These are phyloP conservation scores for Termitomyces sp. DNA, from an alignment of 1,284 basidiomycete species.

Conservation along the genomic window DNA sequence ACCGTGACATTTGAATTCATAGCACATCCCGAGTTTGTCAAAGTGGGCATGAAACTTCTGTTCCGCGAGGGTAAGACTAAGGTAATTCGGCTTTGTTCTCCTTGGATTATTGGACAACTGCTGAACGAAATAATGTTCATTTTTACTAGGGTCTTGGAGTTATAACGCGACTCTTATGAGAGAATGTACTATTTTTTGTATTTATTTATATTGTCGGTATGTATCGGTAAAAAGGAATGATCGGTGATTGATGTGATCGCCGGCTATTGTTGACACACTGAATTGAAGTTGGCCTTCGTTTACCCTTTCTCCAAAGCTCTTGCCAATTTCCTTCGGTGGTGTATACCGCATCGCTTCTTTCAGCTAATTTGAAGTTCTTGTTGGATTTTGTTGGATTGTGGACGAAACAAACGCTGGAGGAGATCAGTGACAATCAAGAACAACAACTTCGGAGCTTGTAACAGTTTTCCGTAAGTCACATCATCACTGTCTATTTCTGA, in stretches of 20 bases:
- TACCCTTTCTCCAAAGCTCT: background rate
- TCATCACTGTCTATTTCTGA: background rate
- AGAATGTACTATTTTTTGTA: background rate
- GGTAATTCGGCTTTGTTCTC: slow-evolving; percentile 32
- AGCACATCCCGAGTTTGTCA: slow-evolving; percentile 85
- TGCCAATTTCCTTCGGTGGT: background rate
- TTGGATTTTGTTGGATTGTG: background rate
- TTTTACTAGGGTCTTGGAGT: slow-evolving; percentile 35
- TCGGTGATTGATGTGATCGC: slow-evolving; percentile 5
- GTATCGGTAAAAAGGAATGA: background rate
- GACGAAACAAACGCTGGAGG: background rate
- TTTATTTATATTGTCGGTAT: background rate
- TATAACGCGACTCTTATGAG: slow-evolving; percentile 35
- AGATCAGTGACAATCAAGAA: background rate
- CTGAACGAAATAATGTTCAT: background rate
- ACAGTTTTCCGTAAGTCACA: slow-evolving; percentile 9
- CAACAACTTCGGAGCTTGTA: background rate
- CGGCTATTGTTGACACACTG: slow-evolving; percentile 5
- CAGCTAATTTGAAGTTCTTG: background rate
- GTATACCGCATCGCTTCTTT: background rate
- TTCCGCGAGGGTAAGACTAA: slow-evolving; percentile 94
- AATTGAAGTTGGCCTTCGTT: background rate
- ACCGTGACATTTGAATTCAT: slow-evolving; percentile 91
- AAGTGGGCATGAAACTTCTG: slow-evolving; percentile 86
- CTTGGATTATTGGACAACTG: background rate